Conservation (phyloP, 192 early-diverging fungal species). For the Podila epigama region DNA sequence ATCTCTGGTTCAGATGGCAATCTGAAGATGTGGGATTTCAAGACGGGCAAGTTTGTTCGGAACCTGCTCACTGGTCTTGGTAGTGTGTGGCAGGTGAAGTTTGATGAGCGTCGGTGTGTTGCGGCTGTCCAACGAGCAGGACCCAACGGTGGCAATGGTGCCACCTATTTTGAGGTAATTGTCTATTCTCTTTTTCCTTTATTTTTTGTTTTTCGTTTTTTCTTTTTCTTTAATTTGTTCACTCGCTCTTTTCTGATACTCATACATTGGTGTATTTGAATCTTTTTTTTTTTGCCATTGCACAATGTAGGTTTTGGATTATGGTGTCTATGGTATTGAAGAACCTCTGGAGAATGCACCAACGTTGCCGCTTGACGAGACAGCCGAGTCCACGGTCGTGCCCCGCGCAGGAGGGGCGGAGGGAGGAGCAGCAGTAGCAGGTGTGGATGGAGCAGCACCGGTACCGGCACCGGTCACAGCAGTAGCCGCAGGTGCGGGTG, state of each 20-base stretch:
- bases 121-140: constrained; percentile 72
- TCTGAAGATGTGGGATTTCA: constrained; percentile 97
- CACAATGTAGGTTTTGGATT: constrained; percentile 64
- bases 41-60: constrained; percentile 80
- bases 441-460: too few species aligned
- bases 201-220: neutral
- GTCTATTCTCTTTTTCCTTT: neutral
- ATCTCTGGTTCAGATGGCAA: constrained; percentile 95
- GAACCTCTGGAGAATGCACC: constrained; percentile 49
- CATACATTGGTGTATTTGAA: neutral
- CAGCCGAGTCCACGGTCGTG: neutral
- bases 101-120: constrained; percentile 87
- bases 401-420: neutral
- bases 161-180: constrained; percentile 80
- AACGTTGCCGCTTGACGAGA: constrained; percentile 6
- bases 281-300: neutral
- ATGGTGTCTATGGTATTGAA: constrained; percentile 68
- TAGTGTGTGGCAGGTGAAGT: constrained; percentile 94
- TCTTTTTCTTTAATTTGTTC: neutral
- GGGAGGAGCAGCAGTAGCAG: neutral
- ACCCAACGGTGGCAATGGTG: constrained; percentile 33
- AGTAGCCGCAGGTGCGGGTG: too few species aligned
- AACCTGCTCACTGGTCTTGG: constrained; percentile 83
- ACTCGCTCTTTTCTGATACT: neutral
- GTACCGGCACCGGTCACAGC: too few species aligned